phyloP scores from a whole-genome alignment of 768 basidiomycete species.

The Holtermannia corniformis region DNA sequence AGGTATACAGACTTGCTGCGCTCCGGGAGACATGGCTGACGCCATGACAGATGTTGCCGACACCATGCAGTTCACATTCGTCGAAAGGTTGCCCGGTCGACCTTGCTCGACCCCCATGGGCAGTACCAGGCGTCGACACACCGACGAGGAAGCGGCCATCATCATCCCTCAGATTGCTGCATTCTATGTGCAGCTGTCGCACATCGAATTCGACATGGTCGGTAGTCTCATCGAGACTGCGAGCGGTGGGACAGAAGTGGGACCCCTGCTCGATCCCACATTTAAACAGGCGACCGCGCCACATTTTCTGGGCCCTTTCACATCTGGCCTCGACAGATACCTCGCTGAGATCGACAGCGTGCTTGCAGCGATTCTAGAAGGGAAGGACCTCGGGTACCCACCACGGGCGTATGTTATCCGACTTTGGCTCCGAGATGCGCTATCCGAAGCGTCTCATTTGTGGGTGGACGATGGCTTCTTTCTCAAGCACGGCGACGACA shows the following conservation, averaged over 20 bases:
- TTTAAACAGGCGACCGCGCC: not conserved
- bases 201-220: not conserved
- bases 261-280: not conserved
- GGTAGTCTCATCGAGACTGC: not conserved
- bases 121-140: not conserved
- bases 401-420: not conserved
- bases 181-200: not conserved
- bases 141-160: not conserved
- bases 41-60: not conserved
- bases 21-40: not conserved
- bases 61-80: not conserved
- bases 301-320: not conserved
- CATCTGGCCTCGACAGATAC: not conserved
- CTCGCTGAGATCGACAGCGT: not conserved
- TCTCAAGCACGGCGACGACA: slow-evolving; percentile 15
- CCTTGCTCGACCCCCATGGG: not conserved
- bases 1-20: not conserved
- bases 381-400: no score
- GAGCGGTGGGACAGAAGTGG: not conserved
- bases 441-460: no score
- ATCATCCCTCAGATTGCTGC: not conserved
- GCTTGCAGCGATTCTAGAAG: not conserved
- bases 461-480: slow-evolving; percentile 4
- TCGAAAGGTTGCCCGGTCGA: not conserved
- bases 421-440: no score